Percentiles rank a stretch among this genome's conserved stretches.
phyloP scores from a whole-genome alignment of 495 filamentous ascomycete genomes.

The Xylaria acuta region DNA sequence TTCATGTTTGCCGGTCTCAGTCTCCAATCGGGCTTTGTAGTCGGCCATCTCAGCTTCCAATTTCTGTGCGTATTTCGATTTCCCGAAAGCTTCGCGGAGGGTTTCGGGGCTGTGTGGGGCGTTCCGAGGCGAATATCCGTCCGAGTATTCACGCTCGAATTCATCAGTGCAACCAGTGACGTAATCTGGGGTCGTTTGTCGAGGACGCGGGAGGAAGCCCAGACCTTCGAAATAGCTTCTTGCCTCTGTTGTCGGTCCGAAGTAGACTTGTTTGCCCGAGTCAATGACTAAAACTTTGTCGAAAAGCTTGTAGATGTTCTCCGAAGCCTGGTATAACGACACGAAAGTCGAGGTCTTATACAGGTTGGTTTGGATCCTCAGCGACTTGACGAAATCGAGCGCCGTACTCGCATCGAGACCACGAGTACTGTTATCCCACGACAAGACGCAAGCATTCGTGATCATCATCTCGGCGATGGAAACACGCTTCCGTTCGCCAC shows the following conservation, averaged over 20 bases:
- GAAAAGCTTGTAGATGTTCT: conserved; percentile 84
- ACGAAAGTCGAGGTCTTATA: conserved; percentile 82
- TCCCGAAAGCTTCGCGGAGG: conserved; percentile 70
- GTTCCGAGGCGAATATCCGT: conserved; percentile 63
- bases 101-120: conserved; percentile 70
- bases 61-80: conserved; percentile 62
- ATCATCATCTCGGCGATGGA: conserved; percentile 76
- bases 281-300: conserved; percentile 90
- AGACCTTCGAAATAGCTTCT: conserved; percentile 80
- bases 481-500: conserved; percentile 82
- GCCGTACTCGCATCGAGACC: conserved; percentile 86
- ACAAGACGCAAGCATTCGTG: conserved; percentile 72
- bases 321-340: conserved; percentile 81
- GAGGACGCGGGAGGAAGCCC: conserved; percentile 77
- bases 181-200: conserved; percentile 86
- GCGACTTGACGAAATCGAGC: conserved; percentile 72
- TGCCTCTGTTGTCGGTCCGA: conserved; percentile 73
- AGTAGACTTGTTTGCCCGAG: conserved; percentile 78
- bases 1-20: conserved; percentile 63
- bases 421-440: conserved; percentile 86
- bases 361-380: conserved; percentile 78
- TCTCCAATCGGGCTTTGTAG: conserved; percentile 64
- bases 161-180: conserved; percentile 85
- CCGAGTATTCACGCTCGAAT: conserved; percentile 77
- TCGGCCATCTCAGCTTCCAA: conserved; percentile 69